Conservation (phyloP, 2,329 filamentous ascomycete genomes). For the Neonectria coccinea region DNA sequence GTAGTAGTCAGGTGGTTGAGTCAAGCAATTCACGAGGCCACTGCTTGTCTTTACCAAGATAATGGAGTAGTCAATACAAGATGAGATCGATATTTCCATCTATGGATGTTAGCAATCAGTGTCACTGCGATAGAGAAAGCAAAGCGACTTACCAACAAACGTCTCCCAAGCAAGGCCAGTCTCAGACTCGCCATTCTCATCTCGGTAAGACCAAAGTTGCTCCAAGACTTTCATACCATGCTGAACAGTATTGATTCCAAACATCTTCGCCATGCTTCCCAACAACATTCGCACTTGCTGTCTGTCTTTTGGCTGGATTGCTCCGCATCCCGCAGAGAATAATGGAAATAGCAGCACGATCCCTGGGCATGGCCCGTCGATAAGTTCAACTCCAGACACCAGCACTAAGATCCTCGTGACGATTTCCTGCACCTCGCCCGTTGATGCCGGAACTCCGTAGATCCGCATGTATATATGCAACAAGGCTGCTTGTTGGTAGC, state of each 20-base stretch:
- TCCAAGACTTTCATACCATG: constrained; percentile 8
- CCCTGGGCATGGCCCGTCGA: constrained; percentile 8
- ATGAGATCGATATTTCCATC: constrained; percentile 15
- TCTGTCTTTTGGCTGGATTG: background rate
- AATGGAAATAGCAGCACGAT: constrained; percentile 16
- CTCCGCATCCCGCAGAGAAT: constrained; percentile 21
- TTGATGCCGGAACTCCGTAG: background rate
- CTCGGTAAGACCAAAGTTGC: constrained; percentile 8
- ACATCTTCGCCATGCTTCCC: background rate
- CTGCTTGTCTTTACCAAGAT: too few relatives aligned
- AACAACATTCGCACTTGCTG: constrained; percentile 9
- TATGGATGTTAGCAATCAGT: background rate
- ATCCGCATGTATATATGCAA: constrained; percentile 16
- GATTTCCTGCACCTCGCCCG: background rate
- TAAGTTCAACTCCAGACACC: background rate
- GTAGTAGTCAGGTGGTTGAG: background rate
- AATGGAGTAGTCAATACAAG: constrained; percentile 3
- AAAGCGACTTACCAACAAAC: background rate
- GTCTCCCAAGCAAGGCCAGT: background rate
- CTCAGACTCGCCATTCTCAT: background rate
- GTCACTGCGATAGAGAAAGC: background rate
- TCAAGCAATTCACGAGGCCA: too few relatives aligned
- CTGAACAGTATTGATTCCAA: constrained; percentile 6
- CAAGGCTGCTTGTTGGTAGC: constrained; percentile 10
- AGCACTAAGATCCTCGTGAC: constrained; percentile 1